A percentile compares a stretch with the other conserved stretches of the same genome.
phyloP scores from a whole-genome alignment of 108 stramenopile genomes.

The Phaeodactylum tricornutum region DNA sequence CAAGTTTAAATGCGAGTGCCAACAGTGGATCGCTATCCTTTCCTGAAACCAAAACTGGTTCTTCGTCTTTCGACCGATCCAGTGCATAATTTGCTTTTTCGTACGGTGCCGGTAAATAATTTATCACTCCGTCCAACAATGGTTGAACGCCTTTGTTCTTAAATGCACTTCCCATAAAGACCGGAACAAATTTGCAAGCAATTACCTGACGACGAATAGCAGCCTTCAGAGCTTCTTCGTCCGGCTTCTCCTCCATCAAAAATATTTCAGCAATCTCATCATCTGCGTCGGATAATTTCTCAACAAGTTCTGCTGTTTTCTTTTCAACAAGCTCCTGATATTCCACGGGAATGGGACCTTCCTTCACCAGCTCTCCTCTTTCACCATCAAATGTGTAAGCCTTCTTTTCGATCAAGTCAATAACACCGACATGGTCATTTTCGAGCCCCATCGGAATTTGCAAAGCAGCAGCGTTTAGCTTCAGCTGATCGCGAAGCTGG shows the following conservation, averaged over 20 bases:
- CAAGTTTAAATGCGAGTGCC: slow-evolving; percentile 98
- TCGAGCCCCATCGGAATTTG: slow-evolving; percentile 97
- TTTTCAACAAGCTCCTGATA: slow-evolving; percentile 65
- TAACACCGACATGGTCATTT: slow-evolving; percentile 81
- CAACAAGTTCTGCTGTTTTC: slow-evolving; percentile 82
- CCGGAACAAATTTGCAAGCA: slow-evolving; percentile 91
- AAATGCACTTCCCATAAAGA: slow-evolving; percentile 99
- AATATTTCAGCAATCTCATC: slow-evolving; percentile 96
- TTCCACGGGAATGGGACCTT: slow-evolving; percentile 75
- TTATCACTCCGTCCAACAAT: slow-evolving; percentile 93
- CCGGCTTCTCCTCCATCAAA: slow-evolving; percentile 90
- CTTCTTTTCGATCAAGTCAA: slow-evolving; percentile 83
- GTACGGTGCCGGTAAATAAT: slow-evolving; percentile 89
- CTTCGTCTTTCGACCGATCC: slow-evolving; percentile 81
- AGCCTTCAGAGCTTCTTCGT: slow-evolving; percentile 68
- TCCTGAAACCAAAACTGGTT: slow-evolving; percentile 46
- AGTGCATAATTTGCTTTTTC: slow-evolving; percentile 91
- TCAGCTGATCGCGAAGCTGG: slow-evolving; percentile 78
- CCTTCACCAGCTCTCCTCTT: slow-evolving; percentile 73
- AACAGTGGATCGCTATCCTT: slow-evolving; percentile 74
- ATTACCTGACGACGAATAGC: slow-evolving; percentile 88
- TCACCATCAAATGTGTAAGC: slow-evolving; percentile 82
- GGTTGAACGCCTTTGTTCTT: slow-evolving; percentile 99
- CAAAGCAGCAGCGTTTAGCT: slow-evolving; percentile 92
- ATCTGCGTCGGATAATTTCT: slow-evolving; percentile 91